Evolutionary conservation across 140 eudicot genomes (phyloP), one percentile per base, ranked within the genome.

Genomic region (Cichorium intybus): DNA sequence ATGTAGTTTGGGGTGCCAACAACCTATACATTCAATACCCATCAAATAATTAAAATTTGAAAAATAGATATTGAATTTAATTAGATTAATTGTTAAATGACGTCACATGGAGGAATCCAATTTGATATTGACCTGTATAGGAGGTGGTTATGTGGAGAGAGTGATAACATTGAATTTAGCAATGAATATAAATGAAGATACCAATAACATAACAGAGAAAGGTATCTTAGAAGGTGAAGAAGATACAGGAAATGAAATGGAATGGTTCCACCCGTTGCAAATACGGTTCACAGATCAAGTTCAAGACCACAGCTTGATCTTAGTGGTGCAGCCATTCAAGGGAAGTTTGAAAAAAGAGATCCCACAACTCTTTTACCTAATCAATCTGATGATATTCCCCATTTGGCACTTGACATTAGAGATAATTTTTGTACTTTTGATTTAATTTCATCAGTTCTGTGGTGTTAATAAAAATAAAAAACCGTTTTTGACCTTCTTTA

Each of bases 371-470:
- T 93, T 49, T 81, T 93, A 81, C 99, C 99, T 24, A 93, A 93
- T 83, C 99, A 93, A 49, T 85, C 95, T 57, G 99, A 93, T 88
- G 99, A 93, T 70, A 86, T 93, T 0, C 88, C 97, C 17, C 99
- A 93, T 66, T 72, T 88, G 78, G 95, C 99, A 61, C 64, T 93
- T 49, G 99, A 93, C 49, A 93, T 93, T 79, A 97, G 99, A 85
- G 99, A 95, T 93, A 21, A 65, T 16, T 49, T 39, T 45, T 62
- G 34, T 34, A 46, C 34, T 16, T 24, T 1, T 24, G 7, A 33
- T 55, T 56, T 16, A 12, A 2, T 35, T 23, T 60, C 47, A 56
- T 31, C 24, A 48, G 4, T 56, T 56, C n/a, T n/a, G n/a, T n/a
- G n/a, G n/a, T n/a, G n/a, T n/a, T n/a, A n/a, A n/a, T n/a, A n/a